These are phyloP conservation scores for Hymenoscyphus albidus DNA, from an alignment of 2,329 filamentous ascomycete species.

Conservation along the genomic window DNA sequence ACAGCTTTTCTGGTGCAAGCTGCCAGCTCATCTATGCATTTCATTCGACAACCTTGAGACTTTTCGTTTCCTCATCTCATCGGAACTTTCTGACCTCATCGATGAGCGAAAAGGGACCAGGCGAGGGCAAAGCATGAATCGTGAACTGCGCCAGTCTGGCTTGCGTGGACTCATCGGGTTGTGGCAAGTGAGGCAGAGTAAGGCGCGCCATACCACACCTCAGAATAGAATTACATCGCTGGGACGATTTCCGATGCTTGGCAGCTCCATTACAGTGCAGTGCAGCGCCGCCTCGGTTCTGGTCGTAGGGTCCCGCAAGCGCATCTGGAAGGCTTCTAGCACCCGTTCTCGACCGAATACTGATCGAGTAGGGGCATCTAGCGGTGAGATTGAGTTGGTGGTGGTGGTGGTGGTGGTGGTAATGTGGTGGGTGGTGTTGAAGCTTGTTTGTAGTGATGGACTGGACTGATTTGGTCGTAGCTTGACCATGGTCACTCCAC, in stretches of 20 bases:
- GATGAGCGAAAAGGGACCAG: not conserved
- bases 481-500: too few relatives aligned
- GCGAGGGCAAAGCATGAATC: not conserved
- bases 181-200: not conserved
- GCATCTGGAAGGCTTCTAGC: not conserved
- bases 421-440: not conserved
- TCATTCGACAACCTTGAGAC: conserved; percentile 5
- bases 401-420: not conserved
- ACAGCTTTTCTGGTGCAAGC: not conserved
- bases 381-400: not conserved
- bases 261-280: not conserved
- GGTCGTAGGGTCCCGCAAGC: not conserved
- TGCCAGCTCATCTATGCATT: conserved; percentile 12
- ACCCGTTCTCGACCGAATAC: not conserved
- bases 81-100: conserved; percentile 7
- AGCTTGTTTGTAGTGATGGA: not conserved
- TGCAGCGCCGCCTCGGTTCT: not conserved
- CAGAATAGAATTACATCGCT: not conserved
- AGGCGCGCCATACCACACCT: not conserved
- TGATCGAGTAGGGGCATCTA: not conserved
- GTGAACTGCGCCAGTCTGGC: not conserved
- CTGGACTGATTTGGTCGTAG: too few relatives aligned
- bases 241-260: not conserved
- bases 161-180: not conserved
- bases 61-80: not conserved